phyloP scores from a whole-genome alignment of 306 rosid genomes.

The Amphicarpaea edgeworthii region DNA sequence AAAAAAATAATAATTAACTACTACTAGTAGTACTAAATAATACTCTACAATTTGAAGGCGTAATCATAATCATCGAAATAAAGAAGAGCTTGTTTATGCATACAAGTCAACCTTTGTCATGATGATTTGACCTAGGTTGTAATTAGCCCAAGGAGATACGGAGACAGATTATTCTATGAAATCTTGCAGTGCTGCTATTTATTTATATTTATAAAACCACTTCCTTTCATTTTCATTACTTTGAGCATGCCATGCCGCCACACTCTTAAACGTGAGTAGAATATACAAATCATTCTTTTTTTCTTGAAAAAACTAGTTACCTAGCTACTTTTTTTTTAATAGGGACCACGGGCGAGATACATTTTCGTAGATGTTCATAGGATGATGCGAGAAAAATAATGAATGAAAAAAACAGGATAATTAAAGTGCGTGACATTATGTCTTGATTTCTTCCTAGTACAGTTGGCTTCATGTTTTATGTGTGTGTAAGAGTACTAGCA shows the following conservation, averaged over 20 bases:
- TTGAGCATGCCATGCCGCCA: slow-evolving; percentile 18
- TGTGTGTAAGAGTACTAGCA: neutral
- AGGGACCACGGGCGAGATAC: neutral
- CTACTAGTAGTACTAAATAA: too few relatives aligned
- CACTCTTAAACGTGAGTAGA: neutral
- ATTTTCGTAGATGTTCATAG: neutral
- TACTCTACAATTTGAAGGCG: slow-evolving; percentile 6
- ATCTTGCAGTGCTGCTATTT: neutral
- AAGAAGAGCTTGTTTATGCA: slow-evolving; percentile 7
- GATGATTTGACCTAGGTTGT: slow-evolving; percentile 12
- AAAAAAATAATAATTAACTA: too few relatives aligned
- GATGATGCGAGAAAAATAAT: neutral
- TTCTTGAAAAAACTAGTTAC: neutral
- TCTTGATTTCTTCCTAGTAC: neutral
- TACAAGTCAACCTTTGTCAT: slow-evolving; percentile 46
- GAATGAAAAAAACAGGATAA: neutral
- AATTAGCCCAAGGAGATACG: slow-evolving; percentile 34
- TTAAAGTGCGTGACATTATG: neutral
- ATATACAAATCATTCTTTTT: neutral
- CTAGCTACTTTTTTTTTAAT: neutral
- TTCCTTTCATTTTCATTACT: neutral
- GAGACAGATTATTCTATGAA: slow-evolving; percentile 24
- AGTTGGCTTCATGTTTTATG: neutral
- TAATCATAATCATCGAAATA: slow-evolving; percentile 25
- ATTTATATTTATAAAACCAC: neutral